Evolutionary conservation across 2,329 filamentous ascomycete genomes (phyloP).

Genomic region (Stachybotrys chlorohalonatus): DNA sequence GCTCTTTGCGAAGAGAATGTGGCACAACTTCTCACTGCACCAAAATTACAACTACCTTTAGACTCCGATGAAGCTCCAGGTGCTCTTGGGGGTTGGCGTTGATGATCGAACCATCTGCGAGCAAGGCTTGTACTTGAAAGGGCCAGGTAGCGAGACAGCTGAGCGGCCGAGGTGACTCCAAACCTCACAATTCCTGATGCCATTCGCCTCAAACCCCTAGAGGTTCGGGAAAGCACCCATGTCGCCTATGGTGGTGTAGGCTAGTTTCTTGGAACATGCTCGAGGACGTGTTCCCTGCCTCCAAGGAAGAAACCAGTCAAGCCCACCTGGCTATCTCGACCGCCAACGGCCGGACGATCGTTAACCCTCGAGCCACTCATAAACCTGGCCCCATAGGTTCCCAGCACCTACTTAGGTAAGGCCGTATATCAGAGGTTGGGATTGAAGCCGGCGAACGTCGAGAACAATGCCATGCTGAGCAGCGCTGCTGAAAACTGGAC

Average conservation of each 20-base stretch:
- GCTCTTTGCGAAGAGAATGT: no score
- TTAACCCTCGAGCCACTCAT: not conserved
- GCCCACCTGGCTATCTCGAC: not conserved
- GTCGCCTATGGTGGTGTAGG: not conserved
- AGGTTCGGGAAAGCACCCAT: not conserved
- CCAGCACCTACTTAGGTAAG: not conserved
- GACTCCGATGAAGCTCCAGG: not conserved
- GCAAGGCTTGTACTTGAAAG: not conserved
- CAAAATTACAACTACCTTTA: conserved; percentile 1
- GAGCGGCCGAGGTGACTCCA: not conserved
- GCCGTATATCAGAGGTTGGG: not conserved
- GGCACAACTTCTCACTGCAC: not conserved
- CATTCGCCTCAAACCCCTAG: not conserved
- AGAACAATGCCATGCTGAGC: not conserved
- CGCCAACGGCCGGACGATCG: not conserved
- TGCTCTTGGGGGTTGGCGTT: not conserved
- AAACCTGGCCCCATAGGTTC: conserved; percentile 1
- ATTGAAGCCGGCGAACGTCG: not conserved
- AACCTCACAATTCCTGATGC: not conserved
- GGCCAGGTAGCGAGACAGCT: not conserved
- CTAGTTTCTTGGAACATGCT: not conserved
- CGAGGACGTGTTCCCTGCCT: not conserved
- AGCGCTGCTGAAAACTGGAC: not conserved
- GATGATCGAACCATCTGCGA: not conserved
- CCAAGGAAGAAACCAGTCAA: not conserved